Evolutionary conservation across 345 rosid species (phyloP), one percentile per base, ranked within the genome.

Genomic region (Alliaria petiolata): DNA sequence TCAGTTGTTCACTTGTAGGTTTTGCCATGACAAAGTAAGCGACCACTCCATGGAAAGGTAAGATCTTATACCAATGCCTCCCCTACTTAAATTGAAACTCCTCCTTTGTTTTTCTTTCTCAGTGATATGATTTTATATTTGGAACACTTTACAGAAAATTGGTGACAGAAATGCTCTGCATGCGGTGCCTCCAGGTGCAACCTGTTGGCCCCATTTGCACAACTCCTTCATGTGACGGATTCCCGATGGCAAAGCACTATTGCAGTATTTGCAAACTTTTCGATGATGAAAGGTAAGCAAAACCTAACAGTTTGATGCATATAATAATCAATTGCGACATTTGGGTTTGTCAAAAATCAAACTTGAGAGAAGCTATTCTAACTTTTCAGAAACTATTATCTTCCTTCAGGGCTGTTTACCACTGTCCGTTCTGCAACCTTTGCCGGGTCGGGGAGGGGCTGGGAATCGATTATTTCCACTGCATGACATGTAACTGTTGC

Each of bases 401-500:
- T 66, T 62, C 54, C 3, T 58, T n/a, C 83, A 93, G 98, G 81
- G 75, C 78, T 65, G 86, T 93, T 20, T 87, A 90, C 81, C 98
- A 90, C 71, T 93, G 95, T 71, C 97, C 96, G 33, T 89, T 77
- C 79, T 93, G 98, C 85, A 93, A 93, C 74, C 80, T 93, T 77
- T 93, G 98, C 69, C 96, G 95, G 69, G 87, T 91, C 22, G 98
- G 96, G 22, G 81, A 67, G 73, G 97, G 98, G 49, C 92, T 93
- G 16, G 97, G 97, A 16, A 76, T 86, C 45, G 97, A 93, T 81
- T 87, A 62, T 79, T 93, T 90, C 75, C 97, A 91, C 76, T 93
- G 97, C 79, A 93, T 93, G 98, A 93, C 88, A 28, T 93, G 97
- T 80, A 91, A 91, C 80, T 89, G 93, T 75, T 93, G 97, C 81